Conservation (phyloP, 352 stramenopile genomes). For the Phytophthora palmivora region DNA sequence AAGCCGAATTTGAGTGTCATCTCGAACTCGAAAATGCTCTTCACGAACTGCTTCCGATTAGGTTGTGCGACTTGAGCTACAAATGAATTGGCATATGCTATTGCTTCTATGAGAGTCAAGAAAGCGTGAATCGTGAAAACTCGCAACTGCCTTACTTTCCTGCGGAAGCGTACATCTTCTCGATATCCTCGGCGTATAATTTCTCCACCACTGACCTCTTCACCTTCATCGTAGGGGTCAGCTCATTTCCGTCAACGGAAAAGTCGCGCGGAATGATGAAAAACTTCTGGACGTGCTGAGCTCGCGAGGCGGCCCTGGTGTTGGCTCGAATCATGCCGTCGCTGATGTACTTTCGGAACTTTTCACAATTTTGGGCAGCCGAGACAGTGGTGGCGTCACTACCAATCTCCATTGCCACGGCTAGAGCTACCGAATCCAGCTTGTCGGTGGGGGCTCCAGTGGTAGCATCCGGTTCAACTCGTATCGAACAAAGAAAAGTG, state of each 20-base stretch:
- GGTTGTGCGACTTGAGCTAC: too few species aligned
- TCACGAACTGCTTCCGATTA: too few species aligned
- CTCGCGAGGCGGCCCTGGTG: slow-evolving; percentile 48
- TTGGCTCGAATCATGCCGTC: slow-evolving; percentile 68
- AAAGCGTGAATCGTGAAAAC: too few species aligned
- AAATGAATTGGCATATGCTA: too few species aligned
- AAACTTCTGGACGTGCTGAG: slow-evolving; percentile 81
- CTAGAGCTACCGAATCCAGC: slow-evolving; percentile 73
- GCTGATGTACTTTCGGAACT: slow-evolving; percentile 79
- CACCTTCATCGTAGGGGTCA: slow-evolving; percentile 94
- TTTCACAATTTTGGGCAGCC: slow-evolving; percentile 63
- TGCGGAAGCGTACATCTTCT: slow-evolving; percentile 67
- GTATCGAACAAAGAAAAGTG: slow-evolving; percentile 84
- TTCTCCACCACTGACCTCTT: slow-evolving; percentile 90
- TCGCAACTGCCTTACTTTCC: too few species aligned
- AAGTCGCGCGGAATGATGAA: slow-evolving; percentile 75
- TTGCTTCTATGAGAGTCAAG: too few species aligned
- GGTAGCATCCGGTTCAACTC: slow-evolving; percentile 65
- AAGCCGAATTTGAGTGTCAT: too few species aligned
- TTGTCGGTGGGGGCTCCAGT: slow-evolving; percentile 60
- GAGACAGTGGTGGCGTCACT: slow-evolving; percentile 69
- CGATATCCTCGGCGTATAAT: slow-evolving; percentile 88
- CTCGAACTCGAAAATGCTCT: too few species aligned
- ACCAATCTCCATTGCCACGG: slow-evolving; percentile 63
- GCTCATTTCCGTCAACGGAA: slow-evolving; percentile 80